Base-by-base conservation (phyloP, 495 filamentous ascomycete genomes). In the Podospora fimiseda region DNA sequence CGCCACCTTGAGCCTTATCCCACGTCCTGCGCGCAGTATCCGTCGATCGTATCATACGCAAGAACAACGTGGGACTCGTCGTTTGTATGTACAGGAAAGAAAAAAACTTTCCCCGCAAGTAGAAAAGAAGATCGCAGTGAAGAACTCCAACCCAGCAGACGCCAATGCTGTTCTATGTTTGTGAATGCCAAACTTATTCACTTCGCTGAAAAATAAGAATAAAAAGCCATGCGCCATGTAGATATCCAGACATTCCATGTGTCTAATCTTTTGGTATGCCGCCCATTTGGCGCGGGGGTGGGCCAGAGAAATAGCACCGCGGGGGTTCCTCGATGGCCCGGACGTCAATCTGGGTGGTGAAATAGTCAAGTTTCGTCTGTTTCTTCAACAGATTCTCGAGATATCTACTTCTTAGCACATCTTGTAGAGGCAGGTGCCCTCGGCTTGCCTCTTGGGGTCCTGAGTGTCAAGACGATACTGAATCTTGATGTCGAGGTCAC, bases 401-500 rank as follows among this genome's bases (percentile, higher is more conserved):
- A 37, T 37, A 37, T 37, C 7, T 11, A 9, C 3, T 16, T 1
- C 15, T 43, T 68, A 81, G 61, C 79, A 97, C 93, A 98, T 98
- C 76, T 85, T 91, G 75, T 96, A 97, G 54, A 82, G 76, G 61
- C 87, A 88, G 57, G 68, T 69, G 44, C 91, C 92, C 59, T 82
- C 70, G 3, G 84, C 86, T 48, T 67, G 64, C 53, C 92, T 78
- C 23, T 71, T 83, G 14, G 71, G 72, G 67, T 96, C 90, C 11
- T 80, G 66, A 11, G 88, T 88, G 53, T 88, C 81, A 27, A 96
- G 77, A 57, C 79, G 76, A 74, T 96, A 98, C 20, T 83, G 74
- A 62, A 98, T 79, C 68, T 76, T 83, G 66, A 98, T 95, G 67
- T 98, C 93, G 24, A 98, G 78, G 63, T 98, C 93, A 50, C 93